Evolutionary conservation across 371 early-diverging fungal species (phyloP).

Genomic region (Apophysomyces sp.): DNA sequence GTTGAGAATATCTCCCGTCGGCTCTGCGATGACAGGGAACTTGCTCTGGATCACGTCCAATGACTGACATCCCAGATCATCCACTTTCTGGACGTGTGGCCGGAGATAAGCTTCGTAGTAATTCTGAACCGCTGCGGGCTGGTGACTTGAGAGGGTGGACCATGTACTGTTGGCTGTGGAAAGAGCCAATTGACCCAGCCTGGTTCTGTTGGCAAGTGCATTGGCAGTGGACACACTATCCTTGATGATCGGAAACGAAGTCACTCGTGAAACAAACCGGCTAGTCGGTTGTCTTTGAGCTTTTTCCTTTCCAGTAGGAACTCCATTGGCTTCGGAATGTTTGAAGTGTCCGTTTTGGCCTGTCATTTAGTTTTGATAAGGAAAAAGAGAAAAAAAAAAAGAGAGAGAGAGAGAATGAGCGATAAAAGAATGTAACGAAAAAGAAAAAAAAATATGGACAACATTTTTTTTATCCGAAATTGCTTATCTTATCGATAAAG

Average conservation of each 20-base stretch:
- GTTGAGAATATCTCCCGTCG: conserved; percentile 58
- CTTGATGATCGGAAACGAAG: conserved; percentile 61
- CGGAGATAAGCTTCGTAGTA: conserved; percentile 52
- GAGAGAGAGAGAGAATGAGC: too few species aligned
- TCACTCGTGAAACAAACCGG: conserved; percentile 53
- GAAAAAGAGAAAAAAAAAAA: background rate
- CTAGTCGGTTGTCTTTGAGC: background rate
- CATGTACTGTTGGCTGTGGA: conserved; percentile 41
- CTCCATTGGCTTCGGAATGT: conserved; percentile 25
- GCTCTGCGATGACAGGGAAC: conserved; percentile 63
- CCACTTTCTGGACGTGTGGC: conserved; percentile 56
- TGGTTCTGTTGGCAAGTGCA: conserved; percentile 51
- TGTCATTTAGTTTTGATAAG: too few species aligned
- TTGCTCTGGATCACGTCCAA: conserved; percentile 63
- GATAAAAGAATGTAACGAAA: background rate
- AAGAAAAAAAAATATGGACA: background rate
- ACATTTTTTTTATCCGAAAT: too few species aligned
- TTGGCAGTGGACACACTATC: conserved; percentile 51
- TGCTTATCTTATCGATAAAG: too few species aligned
- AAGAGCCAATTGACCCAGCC: conserved; percentile 48
- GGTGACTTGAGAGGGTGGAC: conserved; percentile 30
- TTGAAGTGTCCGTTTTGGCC: conserved; percentile 30
- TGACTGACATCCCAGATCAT: conserved; percentile 64
- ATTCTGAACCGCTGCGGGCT: conserved; percentile 44
- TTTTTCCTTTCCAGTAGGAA: conserved; percentile 6